Evolutionary conservation across 331 rosid species (phyloP).

Genomic region (Acacia concinna): DNA sequence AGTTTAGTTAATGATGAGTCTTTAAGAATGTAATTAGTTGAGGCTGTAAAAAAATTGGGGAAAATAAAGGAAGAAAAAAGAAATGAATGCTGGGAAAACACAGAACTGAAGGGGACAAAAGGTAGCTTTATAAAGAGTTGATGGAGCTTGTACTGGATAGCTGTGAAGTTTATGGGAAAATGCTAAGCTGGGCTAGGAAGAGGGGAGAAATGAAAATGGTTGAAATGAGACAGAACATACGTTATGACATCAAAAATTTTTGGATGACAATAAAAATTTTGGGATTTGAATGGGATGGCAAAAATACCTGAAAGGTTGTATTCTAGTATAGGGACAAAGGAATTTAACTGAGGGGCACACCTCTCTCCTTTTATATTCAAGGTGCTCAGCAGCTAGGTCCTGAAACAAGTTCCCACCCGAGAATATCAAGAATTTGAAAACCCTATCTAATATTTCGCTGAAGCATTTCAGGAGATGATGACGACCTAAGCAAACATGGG

Average conservation of each 20-base stretch:
- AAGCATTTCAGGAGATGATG: not conserved
- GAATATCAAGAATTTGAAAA: not conserved
- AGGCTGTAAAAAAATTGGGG: not conserved
- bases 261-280: not conserved
- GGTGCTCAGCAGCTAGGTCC: not conserved
- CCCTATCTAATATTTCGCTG: not conserved
- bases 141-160: not conserved
- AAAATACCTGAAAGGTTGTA: not conserved
- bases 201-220: not conserved
- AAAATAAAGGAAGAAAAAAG: not conserved
- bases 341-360: not conserved
- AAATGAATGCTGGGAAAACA: not conserved
- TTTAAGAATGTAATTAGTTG: not conserved
- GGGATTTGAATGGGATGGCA: not conserved
- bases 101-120: not conserved
- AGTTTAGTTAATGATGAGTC: not conserved
- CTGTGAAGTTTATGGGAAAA: not conserved
- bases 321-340: not conserved
- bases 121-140: not conserved
- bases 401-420: not conserved
- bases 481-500: not conserved
- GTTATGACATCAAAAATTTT: not conserved
- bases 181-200: not conserved
- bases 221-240: not conserved
- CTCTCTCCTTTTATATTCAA: not conserved